Evolutionary conservation across 2,329 filamentous ascomycete species (phyloP), one percentile per base, ranked within the genome.

Genomic region (Claviceps sp.): DNA sequence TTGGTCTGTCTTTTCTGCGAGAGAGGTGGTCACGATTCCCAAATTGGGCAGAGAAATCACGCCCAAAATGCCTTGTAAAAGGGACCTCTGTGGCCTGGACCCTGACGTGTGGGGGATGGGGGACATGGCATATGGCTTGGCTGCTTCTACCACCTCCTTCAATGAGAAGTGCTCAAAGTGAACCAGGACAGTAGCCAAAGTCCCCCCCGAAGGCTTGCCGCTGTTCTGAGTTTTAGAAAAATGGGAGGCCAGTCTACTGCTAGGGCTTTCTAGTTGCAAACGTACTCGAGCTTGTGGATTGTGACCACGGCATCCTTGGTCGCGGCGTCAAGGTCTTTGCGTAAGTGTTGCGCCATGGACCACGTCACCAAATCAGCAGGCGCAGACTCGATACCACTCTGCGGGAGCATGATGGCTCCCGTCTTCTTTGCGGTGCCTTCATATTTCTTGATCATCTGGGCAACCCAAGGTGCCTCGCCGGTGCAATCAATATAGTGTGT

Each of bases 401-500:
- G 78, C 11, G 80, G 78, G 47, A 85, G 71, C 66, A 84, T 70
- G 58, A 79, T 71, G 34, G 78, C 77, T 14, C 80, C 80, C 20
- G 67, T 76, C 36, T 65, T 60, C 60, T 76, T 72, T 20, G 80
- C 80, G 4, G 63, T 61, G 2, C 62, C 59, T 51, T 79, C 75
- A 59, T 83, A 81, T 59, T 78, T 79, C 50, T 70, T 68, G 55
- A 81, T 77, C 80, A 84, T 84, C 26, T 66, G 64, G n/a, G 67
- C 61, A 17, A 79, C 74, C 68, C 74, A 83, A 1, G 76, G 72
- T 11, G 73, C 66, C 62, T 84, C 80, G 50, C 80, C 80, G 0
- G 79, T 83, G 45, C 76, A 75, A 61, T 83, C 80, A 39, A 83
- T 61, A 57, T 84, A 84, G 62, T 84, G 79, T 1, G 80, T 83